These are phyloP conservation scores for Verticillium dahliae DNA, from an alignment of 2,329 filamentous ascomycete genomes.

Conservation along the genomic window DNA sequence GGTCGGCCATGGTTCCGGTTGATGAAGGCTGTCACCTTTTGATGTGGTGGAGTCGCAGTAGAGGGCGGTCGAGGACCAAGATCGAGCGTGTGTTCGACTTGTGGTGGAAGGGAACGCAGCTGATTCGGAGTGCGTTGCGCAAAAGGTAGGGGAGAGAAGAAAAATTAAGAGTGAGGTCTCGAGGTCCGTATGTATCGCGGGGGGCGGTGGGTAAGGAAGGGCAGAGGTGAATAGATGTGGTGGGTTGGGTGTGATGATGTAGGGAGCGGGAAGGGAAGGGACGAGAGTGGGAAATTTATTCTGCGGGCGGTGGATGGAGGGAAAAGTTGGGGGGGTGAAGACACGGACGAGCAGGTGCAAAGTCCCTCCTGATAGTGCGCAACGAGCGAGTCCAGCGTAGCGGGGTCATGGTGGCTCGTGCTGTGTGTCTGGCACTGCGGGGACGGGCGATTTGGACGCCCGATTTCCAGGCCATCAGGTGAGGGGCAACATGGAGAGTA, in stretches of 20 bases:
- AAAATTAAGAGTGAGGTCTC: not conserved
- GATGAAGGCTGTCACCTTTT: not conserved
- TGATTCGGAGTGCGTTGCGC: not conserved
- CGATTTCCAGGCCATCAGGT: not conserved
- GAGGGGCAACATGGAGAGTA: not conserved
- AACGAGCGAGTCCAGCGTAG: not conserved
- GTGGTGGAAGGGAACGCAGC: not conserved
- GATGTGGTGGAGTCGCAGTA: not conserved
- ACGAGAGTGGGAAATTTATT: constrained; percentile 6
- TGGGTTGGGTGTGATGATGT: constrained; percentile 1
- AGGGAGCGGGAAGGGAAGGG: not conserved
- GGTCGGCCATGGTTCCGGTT: constrained; percentile 78
- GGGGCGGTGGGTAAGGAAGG: not conserved
- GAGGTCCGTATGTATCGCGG: not conserved
- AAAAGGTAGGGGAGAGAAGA: not conserved
- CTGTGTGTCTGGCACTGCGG: not conserved
- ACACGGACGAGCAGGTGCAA: constrained; percentile 11
- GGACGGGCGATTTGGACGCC: not conserved
- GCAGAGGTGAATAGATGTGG: not conserved
- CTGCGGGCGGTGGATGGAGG: constrained; percentile 8
- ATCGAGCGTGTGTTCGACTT: not conserved
- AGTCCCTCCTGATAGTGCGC: constrained; percentile 5
- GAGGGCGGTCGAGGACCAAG: not conserved
- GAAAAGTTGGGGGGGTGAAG: constrained; percentile 7
- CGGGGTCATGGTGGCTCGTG: not conserved